Percentiles rank a stretch among this genome's conserved stretches.
These are phyloP conservation scores for Gaultheria prostrata DNA, from an alignment of 148 eudicot genomes.

Conservation along the genomic window DNA sequence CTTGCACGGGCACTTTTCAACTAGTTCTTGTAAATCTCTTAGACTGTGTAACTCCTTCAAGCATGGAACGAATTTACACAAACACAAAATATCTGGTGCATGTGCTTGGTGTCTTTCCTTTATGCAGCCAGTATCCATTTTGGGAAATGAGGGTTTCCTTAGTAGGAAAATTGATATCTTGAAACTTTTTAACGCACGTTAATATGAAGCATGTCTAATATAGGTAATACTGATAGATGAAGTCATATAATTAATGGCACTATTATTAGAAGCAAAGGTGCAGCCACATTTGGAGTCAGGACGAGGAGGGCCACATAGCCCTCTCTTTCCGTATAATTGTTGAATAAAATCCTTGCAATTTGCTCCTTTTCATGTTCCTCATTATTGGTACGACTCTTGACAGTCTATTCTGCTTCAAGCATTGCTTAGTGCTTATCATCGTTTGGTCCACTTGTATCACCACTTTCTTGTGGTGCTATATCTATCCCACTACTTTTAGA, in stretches of 20 bases:
- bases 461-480: background rate
- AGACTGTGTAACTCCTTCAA: background rate
- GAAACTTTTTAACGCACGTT: background rate
- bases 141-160: constrained; percentile 2
- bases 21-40: background rate
- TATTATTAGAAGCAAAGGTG: background rate
- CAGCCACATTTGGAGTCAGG: background rate
- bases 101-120: constrained; percentile 1
- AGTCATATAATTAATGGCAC: background rate
- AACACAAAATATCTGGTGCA: background rate
- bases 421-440: too few species aligned
- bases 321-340: background rate
- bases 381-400: background rate
- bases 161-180: background rate
- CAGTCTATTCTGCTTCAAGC: too few species aligned
- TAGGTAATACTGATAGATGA: background rate
- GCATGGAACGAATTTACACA: background rate
- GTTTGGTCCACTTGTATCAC: background rate
- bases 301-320: background rate
- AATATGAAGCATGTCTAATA: background rate
- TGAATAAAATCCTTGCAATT: background rate
- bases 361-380: background rate
- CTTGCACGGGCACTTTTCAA: background rate
- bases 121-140: background rate
- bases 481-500: background rate